These are phyloP conservation scores for Eucalyptus marginata DNA, from an alignment of 345 rosid genomes.

Conservation along the genomic window DNA sequence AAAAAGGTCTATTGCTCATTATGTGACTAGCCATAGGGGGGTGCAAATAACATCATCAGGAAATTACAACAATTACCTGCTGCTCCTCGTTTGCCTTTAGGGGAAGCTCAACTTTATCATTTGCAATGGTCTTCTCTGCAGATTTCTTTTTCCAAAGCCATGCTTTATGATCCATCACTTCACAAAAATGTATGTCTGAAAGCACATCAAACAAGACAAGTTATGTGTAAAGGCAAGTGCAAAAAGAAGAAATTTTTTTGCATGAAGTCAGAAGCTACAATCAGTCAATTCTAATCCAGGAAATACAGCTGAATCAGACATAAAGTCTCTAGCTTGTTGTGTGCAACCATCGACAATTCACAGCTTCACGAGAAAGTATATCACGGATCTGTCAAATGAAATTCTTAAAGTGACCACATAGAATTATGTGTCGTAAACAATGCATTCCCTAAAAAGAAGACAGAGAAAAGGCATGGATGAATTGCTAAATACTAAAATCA, in stretches of 20 bases:
- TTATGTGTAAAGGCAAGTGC: neutral
- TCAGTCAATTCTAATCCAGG: neutral
- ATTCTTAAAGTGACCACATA: neutral
- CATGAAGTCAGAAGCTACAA: neutral
- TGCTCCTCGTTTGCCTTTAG: slow-evolving; percentile 23
- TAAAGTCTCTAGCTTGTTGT: neutral
- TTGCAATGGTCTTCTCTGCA: slow-evolving; percentile 33
- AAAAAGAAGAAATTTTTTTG: neutral
- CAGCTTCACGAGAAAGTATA: neutral
- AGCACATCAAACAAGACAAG: neutral
- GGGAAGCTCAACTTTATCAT: slow-evolving; percentile 17
- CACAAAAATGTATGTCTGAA: neutral
- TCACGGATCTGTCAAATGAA: neutral
- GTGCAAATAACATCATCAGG: neutral
- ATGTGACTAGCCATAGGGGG: neutral
- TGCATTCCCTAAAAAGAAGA: neutral
- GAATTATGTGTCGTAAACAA: neutral
- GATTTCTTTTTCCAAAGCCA: slow-evolving; percentile 92
- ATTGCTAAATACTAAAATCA: neutral
- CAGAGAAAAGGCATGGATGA: neutral
- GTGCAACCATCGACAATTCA: neutral
- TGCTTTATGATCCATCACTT: slow-evolving; percentile 55
- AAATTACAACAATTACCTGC: slow-evolving; percentile 29
- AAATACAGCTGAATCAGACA: neutral
- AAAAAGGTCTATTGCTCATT: neutral